Evolutionary conservation across 768 basidiomycete species (phyloP).

Genomic region (Leccinum imitatum): DNA sequence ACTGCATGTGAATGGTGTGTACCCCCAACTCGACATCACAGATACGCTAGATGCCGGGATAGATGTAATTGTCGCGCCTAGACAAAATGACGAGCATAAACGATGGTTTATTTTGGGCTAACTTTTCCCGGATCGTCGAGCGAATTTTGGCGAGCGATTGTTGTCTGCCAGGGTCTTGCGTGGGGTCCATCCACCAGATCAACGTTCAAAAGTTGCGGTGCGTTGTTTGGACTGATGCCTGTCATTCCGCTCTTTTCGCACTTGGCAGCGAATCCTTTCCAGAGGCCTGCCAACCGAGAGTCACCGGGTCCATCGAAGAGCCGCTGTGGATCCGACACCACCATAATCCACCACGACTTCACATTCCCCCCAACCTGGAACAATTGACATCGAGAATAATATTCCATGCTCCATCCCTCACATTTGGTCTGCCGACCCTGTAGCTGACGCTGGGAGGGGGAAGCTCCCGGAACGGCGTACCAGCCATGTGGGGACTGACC

Average conservation of each 20-base stretch:
- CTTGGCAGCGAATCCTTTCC: constrained; percentile 55
- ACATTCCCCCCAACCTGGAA: constrained; percentile 59
- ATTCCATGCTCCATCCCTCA: constrained; percentile 72
- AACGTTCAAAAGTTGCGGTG: constrained; percentile 37
- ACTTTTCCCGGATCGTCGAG: constrained; percentile 34
- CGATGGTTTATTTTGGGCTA: constrained; percentile 39
- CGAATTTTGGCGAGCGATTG: constrained; percentile 42
- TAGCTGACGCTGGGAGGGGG: constrained; percentile 59
- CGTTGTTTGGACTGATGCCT: constrained; percentile 50
- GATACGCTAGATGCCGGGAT: constrained; percentile 78
- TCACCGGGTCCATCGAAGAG: constrained; percentile 39
- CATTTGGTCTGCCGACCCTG: constrained; percentile 40
- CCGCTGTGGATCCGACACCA: constrained; percentile 50
- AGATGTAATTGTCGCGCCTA: constrained; percentile 68
- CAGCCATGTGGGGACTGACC: constrained; percentile 57
- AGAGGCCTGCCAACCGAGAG: constrained; percentile 37
- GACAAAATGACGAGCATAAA: constrained; percentile 74
- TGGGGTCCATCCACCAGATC: constrained; percentile 1
- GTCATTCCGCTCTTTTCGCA: constrained; percentile 59
- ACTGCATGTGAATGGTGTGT: constrained; percentile 69
- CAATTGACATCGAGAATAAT: constrained; percentile 56
- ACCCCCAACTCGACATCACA: constrained; percentile 74
- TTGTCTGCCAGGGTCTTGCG: constrained; percentile 36
- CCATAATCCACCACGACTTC: constrained; percentile 63
- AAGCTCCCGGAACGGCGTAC: constrained; percentile 65